Evolutionary conservation across 2,329 filamentous ascomycete species (phyloP).

Genomic region (Chalaropsis ovoidea): DNA sequence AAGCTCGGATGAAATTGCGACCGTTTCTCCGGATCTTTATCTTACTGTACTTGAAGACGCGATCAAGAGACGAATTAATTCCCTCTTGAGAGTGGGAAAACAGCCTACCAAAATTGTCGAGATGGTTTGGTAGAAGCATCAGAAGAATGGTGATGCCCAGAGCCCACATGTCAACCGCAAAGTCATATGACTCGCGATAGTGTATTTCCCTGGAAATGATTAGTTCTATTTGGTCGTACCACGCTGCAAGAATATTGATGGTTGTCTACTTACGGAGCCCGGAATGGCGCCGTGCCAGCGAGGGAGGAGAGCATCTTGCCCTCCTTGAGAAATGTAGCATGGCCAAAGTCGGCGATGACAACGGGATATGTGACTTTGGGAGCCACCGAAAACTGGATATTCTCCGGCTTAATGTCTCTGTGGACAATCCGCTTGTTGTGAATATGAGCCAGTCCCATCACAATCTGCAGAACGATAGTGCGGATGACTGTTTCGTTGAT

Average conservation of each 20-base stretch:
- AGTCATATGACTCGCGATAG: constrained; percentile 30
- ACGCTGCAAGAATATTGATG: not conserved
- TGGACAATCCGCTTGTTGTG: constrained; percentile 43
- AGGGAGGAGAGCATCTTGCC: constrained; percentile 37
- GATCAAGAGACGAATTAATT: constrained; percentile 7
- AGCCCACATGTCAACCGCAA: constrained; percentile 44
- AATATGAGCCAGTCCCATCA: constrained; percentile 40
- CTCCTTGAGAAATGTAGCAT: constrained; percentile 36
- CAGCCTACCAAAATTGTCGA: not conserved
- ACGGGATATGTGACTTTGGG: constrained; percentile 38
- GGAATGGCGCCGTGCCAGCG: constrained; percentile 40
- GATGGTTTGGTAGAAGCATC: constrained; percentile 28
- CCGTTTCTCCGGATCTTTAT: constrained; percentile 16
- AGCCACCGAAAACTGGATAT: constrained; percentile 42
- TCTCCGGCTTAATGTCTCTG: constrained; percentile 47
- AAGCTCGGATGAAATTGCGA: constrained; percentile 20
- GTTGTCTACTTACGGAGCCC: constrained; percentile 40
- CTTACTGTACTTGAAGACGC: constrained; percentile 6
- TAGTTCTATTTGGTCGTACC: not conserved
- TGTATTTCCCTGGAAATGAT: constrained; percentile 36
- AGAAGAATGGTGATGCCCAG: constrained; percentile 40
- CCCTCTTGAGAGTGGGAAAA: not conserved
- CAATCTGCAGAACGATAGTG: constrained; percentile 40
- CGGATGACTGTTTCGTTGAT: constrained; percentile 18
- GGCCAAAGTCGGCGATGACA: constrained; percentile 45